Conservation (phyloP, 805 yeast species). For the Tetrapisispora fleetii region DNA sequence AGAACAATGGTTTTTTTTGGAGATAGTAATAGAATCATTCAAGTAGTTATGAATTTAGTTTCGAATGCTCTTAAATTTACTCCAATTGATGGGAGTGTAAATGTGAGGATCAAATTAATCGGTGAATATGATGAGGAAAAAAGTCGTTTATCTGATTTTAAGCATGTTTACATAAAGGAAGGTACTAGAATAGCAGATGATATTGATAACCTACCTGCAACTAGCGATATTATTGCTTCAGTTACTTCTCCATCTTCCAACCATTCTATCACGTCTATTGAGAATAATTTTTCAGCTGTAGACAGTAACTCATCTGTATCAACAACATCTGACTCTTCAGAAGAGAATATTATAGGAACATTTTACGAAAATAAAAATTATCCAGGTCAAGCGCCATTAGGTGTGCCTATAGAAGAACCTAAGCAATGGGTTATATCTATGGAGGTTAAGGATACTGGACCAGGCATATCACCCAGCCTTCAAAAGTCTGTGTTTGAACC, state of each 20-base stretch:
- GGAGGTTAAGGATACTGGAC: slow-evolving; percentile 82
- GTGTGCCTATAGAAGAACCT: slow-evolving; percentile 16
- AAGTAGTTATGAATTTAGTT: slow-evolving; percentile 85
- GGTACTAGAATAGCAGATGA: slow-evolving; percentile 12
- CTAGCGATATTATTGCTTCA: neutral
- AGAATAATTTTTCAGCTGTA: neutral
- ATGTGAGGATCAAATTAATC: slow-evolving; percentile 48
- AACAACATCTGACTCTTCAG: slow-evolving; percentile 31
- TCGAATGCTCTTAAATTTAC: slow-evolving; percentile 89
- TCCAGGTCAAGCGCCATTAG: slow-evolving; percentile 7
- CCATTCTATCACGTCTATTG: neutral
- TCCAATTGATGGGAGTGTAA: slow-evolving; percentile 76
- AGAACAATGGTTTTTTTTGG: slow-evolving; percentile 66
- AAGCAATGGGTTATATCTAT: slow-evolving; percentile 37
- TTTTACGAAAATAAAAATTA: neutral
- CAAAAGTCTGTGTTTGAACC: slow-evolving; percentile 90
- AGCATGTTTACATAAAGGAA: slow-evolving; percentile 37
- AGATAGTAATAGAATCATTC: slow-evolving; percentile 83
- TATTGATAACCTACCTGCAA: neutral
- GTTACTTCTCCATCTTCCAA: too few species aligned
- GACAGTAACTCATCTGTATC: slow-evolving; percentile 10
- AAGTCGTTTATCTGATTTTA: slow-evolving; percentile 35
- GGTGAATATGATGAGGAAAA: slow-evolving; percentile 59
- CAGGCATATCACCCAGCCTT: slow-evolving; percentile 78
- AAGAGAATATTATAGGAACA: slow-evolving; percentile 28